phyloP scores from a whole-genome alignment of 805 yeast species.

The Lachancea meyersii region DNA sequence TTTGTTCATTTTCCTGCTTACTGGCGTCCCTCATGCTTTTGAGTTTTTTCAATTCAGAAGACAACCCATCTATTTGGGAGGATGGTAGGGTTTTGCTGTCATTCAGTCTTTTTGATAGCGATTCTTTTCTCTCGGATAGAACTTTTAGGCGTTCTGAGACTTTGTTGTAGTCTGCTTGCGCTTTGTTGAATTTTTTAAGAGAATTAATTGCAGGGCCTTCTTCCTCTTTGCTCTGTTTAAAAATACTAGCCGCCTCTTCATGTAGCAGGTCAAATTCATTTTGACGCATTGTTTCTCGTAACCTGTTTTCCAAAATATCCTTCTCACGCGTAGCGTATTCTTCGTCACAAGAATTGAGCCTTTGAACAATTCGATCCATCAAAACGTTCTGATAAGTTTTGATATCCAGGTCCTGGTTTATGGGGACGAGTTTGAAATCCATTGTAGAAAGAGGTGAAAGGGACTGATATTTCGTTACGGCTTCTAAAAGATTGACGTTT shows the following conservation, averaged over 20 bases:
- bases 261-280: conserved; percentile 36
- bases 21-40: conserved; percentile 37
- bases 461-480: conserved; percentile 10
- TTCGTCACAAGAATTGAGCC: conserved; percentile 28
- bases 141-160: conserved; percentile 11
- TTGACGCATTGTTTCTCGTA: conserved; percentile 38
- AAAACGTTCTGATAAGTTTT: conserved; percentile 35
- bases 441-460: conserved; percentile 14
- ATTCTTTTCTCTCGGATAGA: conserved; percentile 11
- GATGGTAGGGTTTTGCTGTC: conserved; percentile 4
- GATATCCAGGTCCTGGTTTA: conserved; percentile 16
- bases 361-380: conserved; percentile 34
- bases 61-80: conserved; percentile 11
- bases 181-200: conserved; percentile 23
- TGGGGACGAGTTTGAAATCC: conserved; percentile 14
- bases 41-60: conserved; percentile 15
- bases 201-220: conserved; percentile 22
- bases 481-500: conserved; percentile 18
- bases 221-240: conserved; percentile 30
- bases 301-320: conserved; percentile 26
- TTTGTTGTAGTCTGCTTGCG: conserved; percentile 17
- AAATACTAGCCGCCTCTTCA: conserved; percentile 37
- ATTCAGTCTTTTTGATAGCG: conserved; percentile 10
- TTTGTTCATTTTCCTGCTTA: conserved; percentile 45
- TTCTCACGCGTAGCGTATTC: conserved; percentile 20